These are phyloP conservation scores for Aspergillus flavus DNA, from an alignment of 2,329 filamentous ascomycete genomes.

Conservation along the genomic window DNA sequence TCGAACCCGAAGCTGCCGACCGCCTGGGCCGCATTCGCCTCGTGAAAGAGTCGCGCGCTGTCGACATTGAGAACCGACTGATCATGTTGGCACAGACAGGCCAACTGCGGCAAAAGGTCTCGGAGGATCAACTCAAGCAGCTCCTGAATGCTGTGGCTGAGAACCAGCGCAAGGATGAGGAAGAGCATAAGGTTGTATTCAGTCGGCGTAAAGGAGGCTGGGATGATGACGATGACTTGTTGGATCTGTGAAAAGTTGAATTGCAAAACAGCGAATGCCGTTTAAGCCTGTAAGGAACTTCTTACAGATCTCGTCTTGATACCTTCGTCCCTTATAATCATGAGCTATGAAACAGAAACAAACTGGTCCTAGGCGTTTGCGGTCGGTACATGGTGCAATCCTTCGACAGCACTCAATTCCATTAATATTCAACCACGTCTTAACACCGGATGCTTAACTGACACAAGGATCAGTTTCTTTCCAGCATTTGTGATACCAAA, in stretches of 20 bases:
- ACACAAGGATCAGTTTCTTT: background rate
- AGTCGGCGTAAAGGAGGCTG: slow-evolving; percentile 79
- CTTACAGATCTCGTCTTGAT: background rate
- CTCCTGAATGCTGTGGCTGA: slow-evolving; percentile 83
- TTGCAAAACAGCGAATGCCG: slow-evolving; percentile 5
- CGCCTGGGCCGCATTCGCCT: slow-evolving; percentile 91
- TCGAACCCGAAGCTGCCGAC: slow-evolving; percentile 90
- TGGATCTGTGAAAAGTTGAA: slow-evolving; percentile 39
- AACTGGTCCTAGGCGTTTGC: background rate
- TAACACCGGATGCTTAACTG: background rate
- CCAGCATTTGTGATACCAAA: background rate
- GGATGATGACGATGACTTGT: slow-evolving; percentile 68
- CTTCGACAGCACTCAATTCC: background rate
- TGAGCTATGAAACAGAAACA: background rate
- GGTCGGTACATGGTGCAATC: background rate
- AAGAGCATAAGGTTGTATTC: slow-evolving; percentile 83
- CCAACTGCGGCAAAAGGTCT: slow-evolving; percentile 84
- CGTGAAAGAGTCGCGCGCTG: slow-evolving; percentile 88
- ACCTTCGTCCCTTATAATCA: background rate
- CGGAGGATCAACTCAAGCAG: slow-evolving; percentile 91
- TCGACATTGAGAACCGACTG: slow-evolving; percentile 87
- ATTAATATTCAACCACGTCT: no score
- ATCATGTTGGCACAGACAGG: slow-evolving; percentile 88
- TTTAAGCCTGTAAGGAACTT: background rate
- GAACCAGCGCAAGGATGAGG: slow-evolving; percentile 59